phyloP scores from a whole-genome alignment of 768 basidiomycete species.

The Tricholoma furcatifolium region DNA sequence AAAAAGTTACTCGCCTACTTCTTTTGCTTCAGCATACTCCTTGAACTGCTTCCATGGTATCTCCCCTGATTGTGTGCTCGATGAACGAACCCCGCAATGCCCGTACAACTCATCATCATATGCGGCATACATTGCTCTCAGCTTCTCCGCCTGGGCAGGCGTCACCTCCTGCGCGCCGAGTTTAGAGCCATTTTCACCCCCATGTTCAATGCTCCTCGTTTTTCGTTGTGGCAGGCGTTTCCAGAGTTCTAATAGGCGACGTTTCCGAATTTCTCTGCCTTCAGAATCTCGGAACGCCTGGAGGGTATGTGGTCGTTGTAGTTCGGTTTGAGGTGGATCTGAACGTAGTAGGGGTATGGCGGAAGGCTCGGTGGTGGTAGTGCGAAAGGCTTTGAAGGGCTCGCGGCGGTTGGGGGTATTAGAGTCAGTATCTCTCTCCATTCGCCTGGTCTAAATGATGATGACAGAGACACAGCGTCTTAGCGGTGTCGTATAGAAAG shows the following conservation, averaged over 20 bases:
- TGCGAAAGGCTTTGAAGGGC: constrained; percentile 49
- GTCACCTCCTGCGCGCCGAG: constrained; percentile 34
- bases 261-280: constrained; percentile 59
- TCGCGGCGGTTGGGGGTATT: constrained; percentile 43
- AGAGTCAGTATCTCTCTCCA: constrained; percentile 16
- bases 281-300: constrained; percentile 64
- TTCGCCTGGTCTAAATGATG: constrained; percentile 14
- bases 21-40: constrained; percentile 76
- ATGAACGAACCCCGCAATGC: constrained; percentile 45
- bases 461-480: constrained; percentile 7
- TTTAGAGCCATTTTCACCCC: constrained; percentile 5
- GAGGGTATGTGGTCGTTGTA: constrained; percentile 46
- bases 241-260: constrained; percentile 64
- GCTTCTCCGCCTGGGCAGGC: constrained; percentile 59
- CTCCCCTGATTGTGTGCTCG: constrained; percentile 38
- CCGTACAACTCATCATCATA: constrained; percentile 79
- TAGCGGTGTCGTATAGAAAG: constrained; percentile 11
- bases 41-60: constrained; percentile 74
- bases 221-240: constrained; percentile 42
- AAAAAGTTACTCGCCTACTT: constrained; percentile 57
- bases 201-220: constrained; percentile 8
- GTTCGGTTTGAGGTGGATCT: constrained; percentile 43
- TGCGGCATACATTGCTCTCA: constrained; percentile 71
- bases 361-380: constrained; percentile 53
- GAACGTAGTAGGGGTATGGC: constrained; percentile 60